These are phyloP conservation scores for Mortierella sp. DNA, from an alignment of 371 early-diverging fungal genomes.

Conservation along the genomic window DNA sequence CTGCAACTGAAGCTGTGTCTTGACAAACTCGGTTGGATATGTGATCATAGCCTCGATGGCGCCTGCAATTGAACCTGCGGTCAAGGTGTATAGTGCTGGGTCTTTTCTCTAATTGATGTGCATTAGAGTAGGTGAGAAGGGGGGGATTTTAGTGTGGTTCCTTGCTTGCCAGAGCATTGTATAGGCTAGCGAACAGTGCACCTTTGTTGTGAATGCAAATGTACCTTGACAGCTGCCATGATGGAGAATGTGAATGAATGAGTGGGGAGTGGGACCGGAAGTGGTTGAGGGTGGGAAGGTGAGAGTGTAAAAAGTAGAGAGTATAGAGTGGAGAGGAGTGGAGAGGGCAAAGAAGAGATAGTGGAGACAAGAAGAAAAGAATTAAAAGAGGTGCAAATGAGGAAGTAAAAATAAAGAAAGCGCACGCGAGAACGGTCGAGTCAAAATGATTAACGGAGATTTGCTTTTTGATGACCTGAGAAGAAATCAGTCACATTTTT, in stretches of 20 bases:
- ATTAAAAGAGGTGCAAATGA: not conserved
- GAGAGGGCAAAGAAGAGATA: not conserved
- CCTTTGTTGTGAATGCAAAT: not conserved
- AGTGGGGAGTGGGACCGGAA: not conserved
- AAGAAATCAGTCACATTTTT: too few species aligned
- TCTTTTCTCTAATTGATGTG: conserved; percentile 45
- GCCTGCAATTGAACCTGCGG: conserved; percentile 89
- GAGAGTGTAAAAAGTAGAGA: not conserved
- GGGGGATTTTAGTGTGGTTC: not conserved
- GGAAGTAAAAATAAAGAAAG: not conserved
- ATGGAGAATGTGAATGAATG: not conserved
- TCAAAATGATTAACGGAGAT: conserved; percentile 14
- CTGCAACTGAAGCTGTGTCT: conserved; percentile 93
- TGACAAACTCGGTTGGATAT: conserved; percentile 95
- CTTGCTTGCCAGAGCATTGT: not conserved
- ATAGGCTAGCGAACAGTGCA: not conserved
- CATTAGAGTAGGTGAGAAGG: not conserved
- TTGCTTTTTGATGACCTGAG: not conserved
- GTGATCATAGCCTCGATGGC: conserved; percentile 91
- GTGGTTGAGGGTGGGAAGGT: not conserved
- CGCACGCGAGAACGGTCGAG: not conserved
- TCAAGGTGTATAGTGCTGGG: conserved; percentile 64
- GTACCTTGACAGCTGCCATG: conserved; percentile 10
- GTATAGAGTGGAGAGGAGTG: not conserved
- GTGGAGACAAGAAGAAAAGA: not conserved